Conservation (phyloP, 2,329 filamentous ascomycete species). For the Xenoacremonium recifei region DNA sequence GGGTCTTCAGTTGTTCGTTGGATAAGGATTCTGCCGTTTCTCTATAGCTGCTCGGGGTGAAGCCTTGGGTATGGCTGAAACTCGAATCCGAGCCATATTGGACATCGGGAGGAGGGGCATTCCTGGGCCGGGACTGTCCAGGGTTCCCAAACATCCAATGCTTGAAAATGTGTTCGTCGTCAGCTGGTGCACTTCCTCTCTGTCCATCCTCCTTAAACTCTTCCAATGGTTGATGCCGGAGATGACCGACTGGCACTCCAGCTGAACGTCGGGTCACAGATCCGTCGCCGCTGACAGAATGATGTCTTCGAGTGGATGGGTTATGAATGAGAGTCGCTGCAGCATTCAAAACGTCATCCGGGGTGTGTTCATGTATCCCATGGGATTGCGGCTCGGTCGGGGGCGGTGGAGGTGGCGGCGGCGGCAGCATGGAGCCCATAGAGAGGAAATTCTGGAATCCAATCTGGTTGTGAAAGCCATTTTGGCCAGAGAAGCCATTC, state of each 20-base stretch:
- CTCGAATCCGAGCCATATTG: conserved; percentile 69
- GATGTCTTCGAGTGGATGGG: conserved; percentile 26
- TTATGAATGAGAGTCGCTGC: conserved; percentile 54
- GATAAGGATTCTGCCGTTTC: conserved; percentile 59
- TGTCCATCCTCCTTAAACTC: conserved; percentile 41
- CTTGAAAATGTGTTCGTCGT: conserved; percentile 37
- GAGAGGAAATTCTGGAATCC: conserved; percentile 18
- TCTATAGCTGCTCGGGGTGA: conserved; percentile 53
- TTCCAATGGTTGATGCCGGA: conserved; percentile 42
- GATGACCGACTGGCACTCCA: conserved; percentile 38
- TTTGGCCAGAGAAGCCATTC: conserved; percentile 4
- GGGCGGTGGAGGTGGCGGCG: conserved; percentile 36
- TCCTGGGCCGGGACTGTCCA: conserved; percentile 28
- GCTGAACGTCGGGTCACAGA: conserved; percentile 23
- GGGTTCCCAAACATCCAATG: conserved; percentile 41
- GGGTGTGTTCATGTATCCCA: conserved; percentile 30
- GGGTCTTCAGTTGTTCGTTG: conserved; percentile 51
- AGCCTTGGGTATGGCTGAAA: conserved; percentile 59
- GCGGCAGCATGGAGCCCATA: conserved; percentile 34
- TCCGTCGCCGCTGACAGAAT: conserved; percentile 24
- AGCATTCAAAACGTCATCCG: conserved; percentile 55
- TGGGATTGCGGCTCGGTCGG: conserved; percentile 26
- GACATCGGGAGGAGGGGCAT: conserved; percentile 44
- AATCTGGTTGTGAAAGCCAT: conserved; percentile 16
- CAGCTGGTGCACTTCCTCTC: conserved; percentile 28